Percentiles rank a stretch among this genome's conserved stretches.
Conservation (phyloP, 805 yeast genomes). For the Huiozyma sinensis region DNA sequence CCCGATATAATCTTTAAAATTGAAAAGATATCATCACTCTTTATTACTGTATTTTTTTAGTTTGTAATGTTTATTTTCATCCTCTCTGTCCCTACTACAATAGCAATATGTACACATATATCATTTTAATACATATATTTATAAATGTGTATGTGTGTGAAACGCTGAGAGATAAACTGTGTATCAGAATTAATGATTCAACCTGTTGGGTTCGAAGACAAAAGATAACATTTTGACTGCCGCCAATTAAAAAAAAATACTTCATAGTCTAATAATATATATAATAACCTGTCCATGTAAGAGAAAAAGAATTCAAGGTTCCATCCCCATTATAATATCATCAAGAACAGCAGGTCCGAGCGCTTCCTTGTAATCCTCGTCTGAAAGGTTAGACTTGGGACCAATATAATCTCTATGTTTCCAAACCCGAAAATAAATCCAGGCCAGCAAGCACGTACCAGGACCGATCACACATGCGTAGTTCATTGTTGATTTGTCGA, state of each 20-base stretch:
- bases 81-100: background rate
- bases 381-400: conserved; percentile 34
- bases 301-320: background rate
- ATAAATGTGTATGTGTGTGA: too few relatives aligned
- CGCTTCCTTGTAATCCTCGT: conserved; percentile 21
- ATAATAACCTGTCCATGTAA: background rate
- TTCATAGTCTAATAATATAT: too few relatives aligned
- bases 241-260: too few relatives aligned
- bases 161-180: too few relatives aligned
- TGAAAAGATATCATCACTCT: background rate
- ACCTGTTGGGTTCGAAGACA: too few relatives aligned
- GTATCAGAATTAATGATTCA: too few relatives aligned
- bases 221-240: too few relatives aligned
- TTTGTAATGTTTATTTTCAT: conserved; percentile 7
- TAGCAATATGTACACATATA: too few relatives aligned
- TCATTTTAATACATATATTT: too few relatives aligned
- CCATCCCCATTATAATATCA: background rate
- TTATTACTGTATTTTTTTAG: conserved; percentile 7
- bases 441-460: conserved; percentile 47
- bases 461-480: conserved; percentile 59
- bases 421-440: conserved; percentile 40
- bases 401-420: conserved; percentile 50
- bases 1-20: too few relatives aligned
- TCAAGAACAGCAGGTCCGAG: conserved; percentile 7
- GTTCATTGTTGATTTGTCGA: conserved; percentile 45